A percentile compares a stretch with the other conserved stretches of the same genome.
phyloP scores from a whole-genome alignment of 179 eudicot species.

The Camellia oleifera region DNA sequence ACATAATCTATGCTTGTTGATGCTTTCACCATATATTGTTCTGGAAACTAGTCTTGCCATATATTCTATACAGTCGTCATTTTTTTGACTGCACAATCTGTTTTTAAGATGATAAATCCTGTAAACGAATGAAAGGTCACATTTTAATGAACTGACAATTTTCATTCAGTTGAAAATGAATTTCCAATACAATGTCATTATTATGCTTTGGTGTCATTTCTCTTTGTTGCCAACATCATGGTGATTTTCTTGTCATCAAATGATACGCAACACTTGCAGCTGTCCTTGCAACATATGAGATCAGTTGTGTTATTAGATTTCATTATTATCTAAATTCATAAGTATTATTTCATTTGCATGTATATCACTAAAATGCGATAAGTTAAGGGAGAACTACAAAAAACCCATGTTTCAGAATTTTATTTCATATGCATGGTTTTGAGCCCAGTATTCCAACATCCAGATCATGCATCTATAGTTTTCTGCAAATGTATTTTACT shows the following conservation, averaged over 20 bases:
- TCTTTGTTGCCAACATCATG: constrained; percentile 1
- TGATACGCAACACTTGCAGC: not conserved
- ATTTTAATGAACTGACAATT: not conserved
- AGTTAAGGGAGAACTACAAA: not conserved
- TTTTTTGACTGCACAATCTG: not conserved
- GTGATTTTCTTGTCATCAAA: not conserved
- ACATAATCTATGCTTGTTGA: constrained; percentile 3
- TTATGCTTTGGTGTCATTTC: not conserved
- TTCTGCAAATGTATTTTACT: not conserved
- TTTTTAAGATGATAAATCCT: not conserved
- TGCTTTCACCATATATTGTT: not conserved
- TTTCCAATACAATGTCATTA: not conserved
- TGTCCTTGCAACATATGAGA: not conserved
- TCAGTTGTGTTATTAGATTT: not conserved
- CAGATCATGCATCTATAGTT: not conserved
- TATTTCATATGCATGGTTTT: not conserved
- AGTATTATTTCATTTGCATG: not conserved
- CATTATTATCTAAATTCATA: not conserved
- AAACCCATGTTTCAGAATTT: not conserved
- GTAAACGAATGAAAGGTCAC: not conserved
- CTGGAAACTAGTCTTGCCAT: not conserved
- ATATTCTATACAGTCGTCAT: not conserved
- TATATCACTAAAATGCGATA: not conserved
- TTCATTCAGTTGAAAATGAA: not conserved
- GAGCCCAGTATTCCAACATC: not conserved